Percentiles rank a stretch among this genome's conserved stretches.
These are phyloP conservation scores for Canariomyces notabilis DNA, from an alignment of 2,329 filamentous ascomycete species.

Conservation along the genomic window DNA sequence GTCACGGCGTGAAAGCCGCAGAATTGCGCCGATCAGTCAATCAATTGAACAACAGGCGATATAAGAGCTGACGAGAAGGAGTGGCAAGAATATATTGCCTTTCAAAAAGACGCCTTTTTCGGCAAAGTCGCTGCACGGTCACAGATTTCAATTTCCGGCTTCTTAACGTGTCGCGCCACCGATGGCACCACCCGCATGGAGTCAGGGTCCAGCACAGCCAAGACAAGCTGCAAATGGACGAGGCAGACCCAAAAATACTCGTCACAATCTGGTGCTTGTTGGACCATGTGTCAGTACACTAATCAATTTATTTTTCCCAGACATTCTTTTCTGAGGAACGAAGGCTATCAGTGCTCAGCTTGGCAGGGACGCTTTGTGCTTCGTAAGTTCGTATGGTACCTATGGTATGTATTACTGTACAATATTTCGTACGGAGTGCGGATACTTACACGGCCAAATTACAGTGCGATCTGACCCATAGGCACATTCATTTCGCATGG, in stretches of 20 bases:
- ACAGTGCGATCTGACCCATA: too few relatives aligned
- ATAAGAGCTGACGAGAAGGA: conserved; percentile 5
- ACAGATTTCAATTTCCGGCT: conserved; percentile 10
- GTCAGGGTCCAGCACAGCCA: not conserved
- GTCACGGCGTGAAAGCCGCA: conserved; percentile 4
- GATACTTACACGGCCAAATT: too few relatives aligned
- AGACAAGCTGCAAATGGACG: not conserved
- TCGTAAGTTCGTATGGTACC: too few relatives aligned
- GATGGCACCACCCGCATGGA: conserved; percentile 7
- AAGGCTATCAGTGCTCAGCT: too few relatives aligned
- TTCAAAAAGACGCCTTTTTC: conserved; percentile 6
- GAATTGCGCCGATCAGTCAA: conserved; percentile 1
- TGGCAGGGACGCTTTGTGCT: too few relatives aligned
- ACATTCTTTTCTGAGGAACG: too few relatives aligned
- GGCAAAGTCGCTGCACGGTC: conserved; percentile 9
- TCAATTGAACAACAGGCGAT: conserved; percentile 1
- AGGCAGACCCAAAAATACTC: not conserved
- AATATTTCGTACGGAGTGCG: too few relatives aligned
- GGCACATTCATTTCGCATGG: too few relatives aligned
- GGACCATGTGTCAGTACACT: too few relatives aligned
- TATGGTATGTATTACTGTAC: too few relatives aligned
- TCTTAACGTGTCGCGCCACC: conserved; percentile 5
- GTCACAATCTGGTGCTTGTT: too few relatives aligned
- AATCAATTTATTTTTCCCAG: too few relatives aligned
- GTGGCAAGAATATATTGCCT: conserved; percentile 4